Percentiles rank a stretch among this genome's conserved stretches.
Conservation (phyloP, 129 eudicot species). For the Oenanthe sinensis region DNA sequence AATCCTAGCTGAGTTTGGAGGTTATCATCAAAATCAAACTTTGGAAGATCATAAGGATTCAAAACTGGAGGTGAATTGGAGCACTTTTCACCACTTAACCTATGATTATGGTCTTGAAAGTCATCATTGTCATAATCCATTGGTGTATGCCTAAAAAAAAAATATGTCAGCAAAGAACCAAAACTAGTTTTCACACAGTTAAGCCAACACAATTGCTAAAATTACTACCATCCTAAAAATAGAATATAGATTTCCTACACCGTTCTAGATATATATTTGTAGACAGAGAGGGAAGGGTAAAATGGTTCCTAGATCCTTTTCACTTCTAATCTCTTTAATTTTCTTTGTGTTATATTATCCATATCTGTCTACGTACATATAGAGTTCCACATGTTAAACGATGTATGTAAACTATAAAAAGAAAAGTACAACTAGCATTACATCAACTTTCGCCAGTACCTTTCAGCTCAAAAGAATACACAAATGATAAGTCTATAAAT, state of each 20-base stretch:
- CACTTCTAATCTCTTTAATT: neutral
- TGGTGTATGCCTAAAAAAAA: conserved; percentile 48
- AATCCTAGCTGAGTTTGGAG: conserved; percentile 76
- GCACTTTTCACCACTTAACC: conserved; percentile 63
- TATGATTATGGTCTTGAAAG: conserved; percentile 59
- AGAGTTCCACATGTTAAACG: too few relatives aligned
- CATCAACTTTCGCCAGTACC: too few relatives aligned
- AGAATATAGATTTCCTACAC: neutral
- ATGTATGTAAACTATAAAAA: too few relatives aligned
- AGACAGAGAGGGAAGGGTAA: neutral
- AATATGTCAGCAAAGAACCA: neutral
- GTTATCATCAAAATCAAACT: conserved; percentile 79
- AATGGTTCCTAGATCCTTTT: neutral
- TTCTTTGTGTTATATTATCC: too few relatives aligned
- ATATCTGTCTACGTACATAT: neutral
- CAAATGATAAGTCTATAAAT: too few relatives aligned
- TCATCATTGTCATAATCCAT: conserved; percentile 92
- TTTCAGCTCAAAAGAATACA: too few relatives aligned
- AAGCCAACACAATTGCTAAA: neutral
- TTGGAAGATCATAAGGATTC: conserved; percentile 73
- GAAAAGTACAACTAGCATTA: too few relatives aligned
- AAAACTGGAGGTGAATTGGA: conserved; percentile 55
- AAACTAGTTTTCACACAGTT: neutral
- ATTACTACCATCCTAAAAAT: neutral
- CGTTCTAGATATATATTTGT: neutral